phyloP scores from a whole-genome alignment of 495 filamentous ascomycete genomes.

The Daldinia bambusicola region DNA sequence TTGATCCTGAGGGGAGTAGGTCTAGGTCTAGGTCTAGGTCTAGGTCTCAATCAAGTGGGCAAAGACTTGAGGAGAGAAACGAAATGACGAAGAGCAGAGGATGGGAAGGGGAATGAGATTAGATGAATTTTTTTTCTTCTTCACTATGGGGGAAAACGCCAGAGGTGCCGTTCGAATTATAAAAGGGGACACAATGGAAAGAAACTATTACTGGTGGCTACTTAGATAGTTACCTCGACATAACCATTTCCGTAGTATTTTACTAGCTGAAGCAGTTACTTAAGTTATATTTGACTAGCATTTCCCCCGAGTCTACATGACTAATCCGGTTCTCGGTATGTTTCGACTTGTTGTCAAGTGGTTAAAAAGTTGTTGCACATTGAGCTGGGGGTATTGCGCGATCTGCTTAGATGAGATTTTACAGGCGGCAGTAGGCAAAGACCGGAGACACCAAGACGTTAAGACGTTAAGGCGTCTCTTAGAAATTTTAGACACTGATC shows the following conservation, averaged over 20 bases:
- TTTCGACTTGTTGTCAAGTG: conserved; percentile 11
- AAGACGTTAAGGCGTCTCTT: conserved; percentile 27
- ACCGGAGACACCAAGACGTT: background rate
- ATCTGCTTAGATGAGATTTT: conserved; percentile 41
- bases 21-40: background rate
- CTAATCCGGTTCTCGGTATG: conserved; percentile 46
- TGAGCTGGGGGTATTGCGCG: conserved; percentile 43
- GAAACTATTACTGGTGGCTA: background rate
- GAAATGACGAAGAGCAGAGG: background rate
- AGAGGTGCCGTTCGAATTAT: conserved; percentile 35
- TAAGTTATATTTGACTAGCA: conserved; percentile 12
- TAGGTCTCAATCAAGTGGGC: conserved; percentile 1
- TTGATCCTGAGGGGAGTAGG: background rate
- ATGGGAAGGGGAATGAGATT: background rate
- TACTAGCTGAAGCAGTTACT: conserved; percentile 3
- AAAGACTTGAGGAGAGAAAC: conserved; percentile 1
- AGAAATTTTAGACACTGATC: conserved; percentile 50
- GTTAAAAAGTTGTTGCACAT: conserved; percentile 24
- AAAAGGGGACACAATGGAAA: conserved; percentile 14
- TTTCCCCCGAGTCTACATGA: conserved; percentile 18
- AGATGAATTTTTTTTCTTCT: conserved; percentile 8
- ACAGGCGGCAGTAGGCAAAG: conserved; percentile 21
- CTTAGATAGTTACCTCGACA: too few species aligned
- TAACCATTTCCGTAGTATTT: conserved; percentile 7
- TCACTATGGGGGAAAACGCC: conserved; percentile 27